Base-by-base conservation (phyloP, 2,329 filamentous ascomycete genomes). In the Talaromyces sp. region DNA sequence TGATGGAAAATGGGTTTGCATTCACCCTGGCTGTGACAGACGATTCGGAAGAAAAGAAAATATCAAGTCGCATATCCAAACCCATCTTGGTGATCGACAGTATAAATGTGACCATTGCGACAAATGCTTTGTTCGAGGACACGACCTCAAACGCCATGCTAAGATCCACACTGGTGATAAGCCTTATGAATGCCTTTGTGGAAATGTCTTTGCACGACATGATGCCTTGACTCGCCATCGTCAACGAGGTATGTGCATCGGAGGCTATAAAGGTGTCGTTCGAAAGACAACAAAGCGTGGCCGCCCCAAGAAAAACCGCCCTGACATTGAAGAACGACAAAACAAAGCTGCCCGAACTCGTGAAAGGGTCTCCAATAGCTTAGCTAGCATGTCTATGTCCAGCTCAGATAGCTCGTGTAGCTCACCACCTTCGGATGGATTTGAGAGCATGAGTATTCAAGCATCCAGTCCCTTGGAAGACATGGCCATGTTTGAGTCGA, bases 161-260 rank as follows among this genome's bases (percentile, higher is more conserved):
- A 97, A 98, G 80, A 99, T 98, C 63, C 95, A 99, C 78, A 96
- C 91, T 1, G 93, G 93, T 57, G 89, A 96, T 78, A 97, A 97
- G 80, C 92, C 93, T 4, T 96, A 97, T 74, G 90, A 91, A 52
- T 99, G 95, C 78, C 88, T 92, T 66, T 99, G 95, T 73, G 92
- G 93, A 63, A 96, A 96, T 76, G 92, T 89, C 68, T 99, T 99
- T 74, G 93, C 93, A 37, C 87, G 95, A 62, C 93, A 98, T 72
- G 95, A 99, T 75, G 95, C 95, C 16, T 84, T 99, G 60, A 98
- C 95, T 23, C 86, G 95, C 62, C 95, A 99, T 75, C 87, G 93
- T 60, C 95, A 98, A 76, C 88, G 95, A 44, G 95, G 93, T 61
- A 96, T 97, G 91, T 99, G 95, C 76, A 89, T 95, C 62, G 95